Evolutionary conservation across 805 yeast genomes (phyloP).

Genomic region (Metschnikowia reukaufii): DNA sequence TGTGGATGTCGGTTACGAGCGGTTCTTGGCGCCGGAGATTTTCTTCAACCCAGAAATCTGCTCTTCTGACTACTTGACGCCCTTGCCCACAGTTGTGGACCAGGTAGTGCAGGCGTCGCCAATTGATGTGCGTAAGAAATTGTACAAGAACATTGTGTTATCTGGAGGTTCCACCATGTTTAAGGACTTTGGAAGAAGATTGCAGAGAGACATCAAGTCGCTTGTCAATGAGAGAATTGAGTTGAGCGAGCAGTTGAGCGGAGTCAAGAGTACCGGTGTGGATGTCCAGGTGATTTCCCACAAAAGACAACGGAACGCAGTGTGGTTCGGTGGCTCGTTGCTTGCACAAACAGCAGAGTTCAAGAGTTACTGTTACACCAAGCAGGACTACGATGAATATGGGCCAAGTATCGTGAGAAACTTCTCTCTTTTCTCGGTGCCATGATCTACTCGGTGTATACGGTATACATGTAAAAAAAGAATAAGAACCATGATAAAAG

Average conservation of each 20-base stretch:
- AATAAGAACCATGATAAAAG: too few relatives aligned
- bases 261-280: conserved; percentile 84
- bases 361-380: conserved; percentile 94
- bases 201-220: conserved; percentile 88
- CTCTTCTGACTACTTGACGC: conserved; percentile 91
- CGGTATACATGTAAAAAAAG: too few relatives aligned
- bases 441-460: conserved; percentile 38
- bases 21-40: conserved; percentile 98
- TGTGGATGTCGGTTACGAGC: conserved; percentile 96
- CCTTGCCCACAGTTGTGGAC: conserved; percentile 94
- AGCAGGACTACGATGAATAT: conserved; percentile 94
- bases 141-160: conserved; percentile 91
- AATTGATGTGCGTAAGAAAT: conserved; percentile 95
- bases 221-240: conserved; percentile 88
- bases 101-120: conserved; percentile 94
- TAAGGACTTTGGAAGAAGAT: conserved; percentile 94
- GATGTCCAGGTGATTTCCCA: conserved; percentile 96
- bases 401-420: conserved; percentile 98
- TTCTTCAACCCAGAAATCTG: conserved; percentile 98
- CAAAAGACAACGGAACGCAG: conserved; percentile 97
- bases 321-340: conserved; percentile 98
- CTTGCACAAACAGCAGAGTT: conserved; percentile 97
- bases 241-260: conserved; percentile 72
- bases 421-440: conserved; percentile 91
- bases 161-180: conserved; percentile 99